phyloP scores from a whole-genome alignment of 148 eudicot genomes.

The Rhododendron simsii region DNA sequence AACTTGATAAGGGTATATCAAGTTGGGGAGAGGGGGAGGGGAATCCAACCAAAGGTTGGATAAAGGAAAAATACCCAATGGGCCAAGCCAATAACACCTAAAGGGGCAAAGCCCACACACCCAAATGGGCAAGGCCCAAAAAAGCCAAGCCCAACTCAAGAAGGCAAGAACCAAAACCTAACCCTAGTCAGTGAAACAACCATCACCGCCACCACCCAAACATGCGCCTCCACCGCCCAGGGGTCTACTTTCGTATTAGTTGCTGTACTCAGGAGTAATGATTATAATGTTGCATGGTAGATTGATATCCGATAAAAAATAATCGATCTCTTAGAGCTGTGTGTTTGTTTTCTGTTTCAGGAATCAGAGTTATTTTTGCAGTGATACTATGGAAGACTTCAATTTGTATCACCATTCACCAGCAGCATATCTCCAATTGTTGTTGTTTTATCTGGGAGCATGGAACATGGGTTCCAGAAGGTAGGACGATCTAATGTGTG shows the following conservation, averaged over 20 bases:
- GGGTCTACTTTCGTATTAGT: neutral
- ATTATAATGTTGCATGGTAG: neutral
- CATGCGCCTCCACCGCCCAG: neutral
- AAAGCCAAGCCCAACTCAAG: too few species aligned
- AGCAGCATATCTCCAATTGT: conserved; percentile 81
- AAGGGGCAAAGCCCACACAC: too few species aligned
- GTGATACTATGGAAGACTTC: conserved; percentile 72
- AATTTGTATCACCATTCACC: conserved; percentile 61
- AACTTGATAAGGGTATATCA: too few species aligned
- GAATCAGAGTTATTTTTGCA: conserved; percentile 74
- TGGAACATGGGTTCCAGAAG: conserved; percentile 75
- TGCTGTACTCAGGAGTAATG: neutral
- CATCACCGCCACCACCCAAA: too few species aligned
- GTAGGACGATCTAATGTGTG: conserved; percentile 20
- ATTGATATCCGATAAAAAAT: neutral
- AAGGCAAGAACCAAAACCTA: too few species aligned
- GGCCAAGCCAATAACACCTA: too few species aligned
- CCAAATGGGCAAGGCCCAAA: too few species aligned
- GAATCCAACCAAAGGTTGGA: too few species aligned
- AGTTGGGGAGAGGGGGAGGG: too few species aligned
- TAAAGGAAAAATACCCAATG: too few species aligned
- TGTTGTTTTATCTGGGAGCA: conserved; percentile 74
- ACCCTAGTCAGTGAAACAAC: too few species aligned
- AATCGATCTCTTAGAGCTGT: neutral
- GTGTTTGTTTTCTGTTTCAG: conserved; percentile 22